Base-by-base conservation (phyloP, 345 rosid species). In the Turritis glabra region DNA sequence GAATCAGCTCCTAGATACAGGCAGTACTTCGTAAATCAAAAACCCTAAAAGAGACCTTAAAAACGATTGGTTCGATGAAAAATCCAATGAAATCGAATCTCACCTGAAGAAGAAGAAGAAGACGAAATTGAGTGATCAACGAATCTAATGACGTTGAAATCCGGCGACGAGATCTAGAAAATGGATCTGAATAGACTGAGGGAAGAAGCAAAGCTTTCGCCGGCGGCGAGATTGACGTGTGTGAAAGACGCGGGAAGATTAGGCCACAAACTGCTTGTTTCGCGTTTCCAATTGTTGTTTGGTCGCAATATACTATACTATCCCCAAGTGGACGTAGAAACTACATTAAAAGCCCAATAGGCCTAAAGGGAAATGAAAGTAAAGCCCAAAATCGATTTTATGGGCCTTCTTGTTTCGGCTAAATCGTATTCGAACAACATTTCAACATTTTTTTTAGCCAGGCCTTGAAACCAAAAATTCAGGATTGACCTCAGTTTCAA, bases 241-340 rank as follows among this genome's bases (percentile, higher is more conserved):
- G 62, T 65, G 67, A 77, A 77, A 71, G 61, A 64, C 68, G 80
- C 80, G 80, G 73, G 80, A 77, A 77, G 64, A 71, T 64, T 3
- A 13, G 73, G 62, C 25, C 25, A 51, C 13, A 23, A 69, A 75
- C 56, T 40, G 70, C 26, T 38, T 27, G 6, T 57, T 57, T 68
- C 22, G 59, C 15, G 64, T 17, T 67, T 29, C 9, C 29, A 1
- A 4, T n/a, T n/a, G 11, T 14, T 51, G 69, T 69, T 76, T 76
- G 58, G 74, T 69, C 8, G 5, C 75, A 61, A 53, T 40, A 38
- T n/a, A n/a, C 17, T 27, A 2, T 21, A 13, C 50, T 66, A 56
- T 73, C 59, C 67, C 25, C 23, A 46, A 11, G 14, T 51, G 33
- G 23, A 32, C 18, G 59, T 27, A 26, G 3, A 46, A 18, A 9